A percentile compares a stretch with the other conserved stretches of the same genome.
These are phyloP conservation scores for Fusarium denticulatum DNA, from an alignment of 2,329 filamentous ascomycete species.

Conservation along the genomic window DNA sequence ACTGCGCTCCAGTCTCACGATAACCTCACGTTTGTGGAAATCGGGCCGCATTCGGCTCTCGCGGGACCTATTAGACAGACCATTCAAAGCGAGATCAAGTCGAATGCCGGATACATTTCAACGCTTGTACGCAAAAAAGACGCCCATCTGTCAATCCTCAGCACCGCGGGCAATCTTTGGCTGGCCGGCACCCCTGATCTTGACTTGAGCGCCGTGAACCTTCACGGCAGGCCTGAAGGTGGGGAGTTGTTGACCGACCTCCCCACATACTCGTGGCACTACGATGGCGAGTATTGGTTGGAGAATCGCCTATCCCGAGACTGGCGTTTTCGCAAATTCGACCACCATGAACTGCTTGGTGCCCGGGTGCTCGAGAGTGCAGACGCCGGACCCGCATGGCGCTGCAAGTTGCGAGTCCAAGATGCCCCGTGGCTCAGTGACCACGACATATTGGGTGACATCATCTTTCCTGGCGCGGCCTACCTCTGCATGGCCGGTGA, in stretches of 20 bases:
- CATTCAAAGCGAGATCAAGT: conserved; percentile 1
- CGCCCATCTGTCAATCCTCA: conserved; percentile 1
- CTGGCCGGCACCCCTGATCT: background rate
- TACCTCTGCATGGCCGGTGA: conserved; percentile 8
- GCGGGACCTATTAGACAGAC: conserved; percentile 6
- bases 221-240: background rate
- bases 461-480: conserved; percentile 5
- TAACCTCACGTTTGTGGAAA: conserved; percentile 2
- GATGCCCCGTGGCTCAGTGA: conserved; percentile 6
- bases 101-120: background rate
- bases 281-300: conserved; percentile 5
- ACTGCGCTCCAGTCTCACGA: conserved; percentile 2
- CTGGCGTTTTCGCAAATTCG: conserved; percentile 8
- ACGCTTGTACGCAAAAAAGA: conserved; percentile 1
- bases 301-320: conserved; percentile 7
- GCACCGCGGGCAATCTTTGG: conserved; percentile 6
- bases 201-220: conserved; percentile 2
- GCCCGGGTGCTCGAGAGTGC: conserved; percentile 7
- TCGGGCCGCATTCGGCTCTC: conserved; percentile 4
- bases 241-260: background rate
- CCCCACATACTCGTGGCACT: conserved; percentile 5
- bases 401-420: conserved; percentile 4
- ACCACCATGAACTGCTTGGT: conserved; percentile 6
- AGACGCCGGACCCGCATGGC: conserved; percentile 1
- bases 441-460: conserved; percentile 7